Percentiles rank a stretch among this genome's conserved stretches.
These are phyloP conservation scores for Xerocomus minutiporus DNA, from an alignment of 1,284 basidiomycete genomes.

Conservation along the genomic window DNA sequence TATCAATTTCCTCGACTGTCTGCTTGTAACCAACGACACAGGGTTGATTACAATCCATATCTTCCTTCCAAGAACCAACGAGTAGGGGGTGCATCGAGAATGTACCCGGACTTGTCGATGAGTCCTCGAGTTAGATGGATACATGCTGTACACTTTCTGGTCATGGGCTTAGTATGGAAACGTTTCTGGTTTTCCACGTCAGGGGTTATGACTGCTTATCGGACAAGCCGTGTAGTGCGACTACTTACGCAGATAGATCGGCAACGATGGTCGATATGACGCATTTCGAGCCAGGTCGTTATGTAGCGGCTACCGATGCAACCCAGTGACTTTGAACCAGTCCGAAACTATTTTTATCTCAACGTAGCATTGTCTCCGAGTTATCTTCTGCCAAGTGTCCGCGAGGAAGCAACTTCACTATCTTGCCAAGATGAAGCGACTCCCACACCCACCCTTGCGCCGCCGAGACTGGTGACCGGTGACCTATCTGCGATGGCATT, in stretches of 20 bases:
- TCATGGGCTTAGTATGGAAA: too few relatives aligned
- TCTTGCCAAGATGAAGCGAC: background rate
- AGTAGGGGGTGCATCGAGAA: background rate
- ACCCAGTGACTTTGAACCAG: background rate
- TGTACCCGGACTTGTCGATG: too few relatives aligned
- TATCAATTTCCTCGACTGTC: background rate
- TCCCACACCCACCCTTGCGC: background rate
- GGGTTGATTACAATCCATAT: background rate
- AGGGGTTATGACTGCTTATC: too few relatives aligned
- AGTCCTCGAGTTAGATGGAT: background rate
- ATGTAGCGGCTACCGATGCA: background rate
- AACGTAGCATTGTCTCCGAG: background rate
- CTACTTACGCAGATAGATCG: too few relatives aligned
- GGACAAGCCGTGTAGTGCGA: too few relatives aligned
- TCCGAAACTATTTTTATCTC: background rate
- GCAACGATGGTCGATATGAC: background rate
- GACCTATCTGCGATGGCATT: conserved; percentile 16
- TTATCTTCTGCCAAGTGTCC: background rate
- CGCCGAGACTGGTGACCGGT: background rate
- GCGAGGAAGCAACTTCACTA: background rate
- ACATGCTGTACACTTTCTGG: background rate
- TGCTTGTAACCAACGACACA: background rate
- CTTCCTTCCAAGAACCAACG: background rate
- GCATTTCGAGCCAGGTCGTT: background rate
- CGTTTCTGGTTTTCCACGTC: too few relatives aligned